A percentile compares a stretch with the other conserved stretches of the same genome.
Evolutionary conservation across 352 stramenopile species (phyloP).

Genomic region (Pythium vanterpoolii): DNA sequence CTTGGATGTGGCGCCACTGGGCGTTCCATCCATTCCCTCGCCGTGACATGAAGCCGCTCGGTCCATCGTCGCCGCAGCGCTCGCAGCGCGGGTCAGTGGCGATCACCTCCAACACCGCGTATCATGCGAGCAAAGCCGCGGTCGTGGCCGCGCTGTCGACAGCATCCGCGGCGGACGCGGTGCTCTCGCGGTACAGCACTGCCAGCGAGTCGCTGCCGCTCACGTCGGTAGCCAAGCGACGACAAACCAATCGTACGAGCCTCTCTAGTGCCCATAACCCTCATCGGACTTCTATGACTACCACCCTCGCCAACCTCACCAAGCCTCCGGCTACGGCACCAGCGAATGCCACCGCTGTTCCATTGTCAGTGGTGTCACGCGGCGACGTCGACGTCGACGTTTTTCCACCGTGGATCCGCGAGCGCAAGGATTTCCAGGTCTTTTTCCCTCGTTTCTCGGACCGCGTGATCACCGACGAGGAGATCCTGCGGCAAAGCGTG

Average conservation of each 20-base stretch:
- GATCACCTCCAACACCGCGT: conserved; percentile 28
- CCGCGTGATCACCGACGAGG: conserved; percentile 59
- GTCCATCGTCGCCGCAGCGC: conserved; percentile 7
- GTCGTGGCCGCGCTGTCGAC: conserved; percentile 41
- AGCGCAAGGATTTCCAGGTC: conserved; percentile 75
- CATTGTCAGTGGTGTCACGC: not conserved
- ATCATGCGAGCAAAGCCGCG: conserved; percentile 44
- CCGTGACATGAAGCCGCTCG: conserved; percentile 20
- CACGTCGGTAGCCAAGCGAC: not conserved
- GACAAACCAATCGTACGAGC: conserved; percentile 7
- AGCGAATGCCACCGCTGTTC: not conserved
- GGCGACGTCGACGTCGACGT: conserved; percentile 31
- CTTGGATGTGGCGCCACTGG: not conserved
- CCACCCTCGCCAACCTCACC: not conserved
- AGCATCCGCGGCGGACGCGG: conserved; percentile 36
- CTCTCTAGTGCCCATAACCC: not conserved
- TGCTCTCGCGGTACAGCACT: conserved; percentile 36
- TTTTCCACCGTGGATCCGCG: conserved; percentile 60
- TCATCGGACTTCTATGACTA: not conserved
- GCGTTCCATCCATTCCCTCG: too few species aligned
- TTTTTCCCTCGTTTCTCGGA: conserved; percentile 66
- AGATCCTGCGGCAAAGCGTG: conserved; percentile 60
- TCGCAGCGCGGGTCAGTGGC: conserved; percentile 3
- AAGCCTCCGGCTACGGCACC: not conserved
- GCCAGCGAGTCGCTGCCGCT: conserved; percentile 5